These are phyloP conservation scores for Oenanthe sinensis DNA, from an alignment of 129 eudicot genomes.

Conservation along the genomic window DNA sequence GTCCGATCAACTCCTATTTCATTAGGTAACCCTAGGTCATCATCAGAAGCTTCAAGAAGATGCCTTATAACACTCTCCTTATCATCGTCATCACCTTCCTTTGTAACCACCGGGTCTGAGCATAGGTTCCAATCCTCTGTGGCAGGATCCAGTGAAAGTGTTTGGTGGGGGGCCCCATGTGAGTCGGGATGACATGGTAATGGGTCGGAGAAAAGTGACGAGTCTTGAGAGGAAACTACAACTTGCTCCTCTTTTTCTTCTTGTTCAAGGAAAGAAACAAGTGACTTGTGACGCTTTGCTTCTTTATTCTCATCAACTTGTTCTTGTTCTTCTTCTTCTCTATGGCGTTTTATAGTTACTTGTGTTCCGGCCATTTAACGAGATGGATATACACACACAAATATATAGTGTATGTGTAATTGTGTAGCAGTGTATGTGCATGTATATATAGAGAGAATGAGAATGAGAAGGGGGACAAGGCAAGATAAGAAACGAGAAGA, in stretches of 20 bases:
- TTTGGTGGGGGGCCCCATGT: background rate
- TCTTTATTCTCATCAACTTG: background rate
- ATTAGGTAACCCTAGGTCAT: conserved; percentile 73
- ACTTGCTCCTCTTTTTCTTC: conserved; percentile 20
- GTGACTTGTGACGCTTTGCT: background rate
- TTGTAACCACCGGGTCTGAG: background rate
- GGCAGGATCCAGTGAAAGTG: background rate
- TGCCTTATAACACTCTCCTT: conserved; percentile 66
- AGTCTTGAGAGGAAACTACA: conserved; percentile 27
- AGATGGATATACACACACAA: background rate
- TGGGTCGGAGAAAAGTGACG: conserved; percentile 26
- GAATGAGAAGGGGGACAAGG: background rate
- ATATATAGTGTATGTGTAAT: background rate
- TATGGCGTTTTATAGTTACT: background rate
- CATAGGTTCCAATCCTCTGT: background rate
- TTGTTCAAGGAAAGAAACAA: conserved; percentile 31
- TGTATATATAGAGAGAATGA: background rate
- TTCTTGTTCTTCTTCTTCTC: background rate
- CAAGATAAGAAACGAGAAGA: background rate
- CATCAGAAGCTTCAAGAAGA: conserved; percentile 94
- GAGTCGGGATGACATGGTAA: conserved; percentile 14
- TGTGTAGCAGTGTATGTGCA: background rate
- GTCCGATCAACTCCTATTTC: conserved; percentile 11
- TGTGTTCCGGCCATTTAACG: background rate
- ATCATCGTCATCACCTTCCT: conserved; percentile 9